Percentiles rank a stretch among this genome's conserved stretches.
Conservation (phyloP, 2,329 filamentous ascomycete genomes). For the Botrytis paeoniae region DNA sequence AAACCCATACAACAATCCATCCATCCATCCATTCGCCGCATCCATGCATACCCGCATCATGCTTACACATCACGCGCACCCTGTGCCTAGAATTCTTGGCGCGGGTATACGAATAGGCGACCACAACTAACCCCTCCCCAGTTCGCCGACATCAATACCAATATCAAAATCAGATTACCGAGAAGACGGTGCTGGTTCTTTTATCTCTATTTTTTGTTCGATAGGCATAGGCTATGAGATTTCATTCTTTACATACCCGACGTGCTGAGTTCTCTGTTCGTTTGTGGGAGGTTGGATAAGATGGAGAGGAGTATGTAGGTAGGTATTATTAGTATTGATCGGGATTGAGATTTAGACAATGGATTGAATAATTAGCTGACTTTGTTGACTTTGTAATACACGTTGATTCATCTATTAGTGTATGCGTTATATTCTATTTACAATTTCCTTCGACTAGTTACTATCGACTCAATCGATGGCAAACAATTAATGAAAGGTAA, state of each 20-base stretch:
- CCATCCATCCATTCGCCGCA: too few relatives aligned
- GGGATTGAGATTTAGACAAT: neutral
- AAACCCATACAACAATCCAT: too few relatives aligned
- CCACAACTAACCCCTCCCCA: neutral
- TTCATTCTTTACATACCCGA: too few relatives aligned
- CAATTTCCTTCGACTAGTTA: neutral
- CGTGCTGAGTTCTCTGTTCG: too few relatives aligned
- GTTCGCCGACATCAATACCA: neutral
- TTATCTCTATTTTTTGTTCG: too few relatives aligned
- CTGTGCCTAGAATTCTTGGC: too few relatives aligned
- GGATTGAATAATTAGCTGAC: neutral
- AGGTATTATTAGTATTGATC: neutral
- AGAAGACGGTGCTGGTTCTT: neutral
- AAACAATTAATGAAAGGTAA: neutral
- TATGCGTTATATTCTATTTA: neutral
- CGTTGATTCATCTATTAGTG: neutral
- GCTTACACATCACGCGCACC: too few relatives aligned
- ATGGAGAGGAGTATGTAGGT: too few relatives aligned
- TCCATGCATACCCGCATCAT: too few relatives aligned
- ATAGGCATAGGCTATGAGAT: too few relatives aligned
- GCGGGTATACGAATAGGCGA: neutral
- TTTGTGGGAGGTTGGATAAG: too few relatives aligned
- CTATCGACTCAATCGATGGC: neutral
- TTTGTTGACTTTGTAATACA: neutral
- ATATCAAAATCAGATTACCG: neutral